Evolutionary conservation across 1,284 basidiomycete genomes (phyloP).

Genomic region (Lentinus polychrous): DNA sequence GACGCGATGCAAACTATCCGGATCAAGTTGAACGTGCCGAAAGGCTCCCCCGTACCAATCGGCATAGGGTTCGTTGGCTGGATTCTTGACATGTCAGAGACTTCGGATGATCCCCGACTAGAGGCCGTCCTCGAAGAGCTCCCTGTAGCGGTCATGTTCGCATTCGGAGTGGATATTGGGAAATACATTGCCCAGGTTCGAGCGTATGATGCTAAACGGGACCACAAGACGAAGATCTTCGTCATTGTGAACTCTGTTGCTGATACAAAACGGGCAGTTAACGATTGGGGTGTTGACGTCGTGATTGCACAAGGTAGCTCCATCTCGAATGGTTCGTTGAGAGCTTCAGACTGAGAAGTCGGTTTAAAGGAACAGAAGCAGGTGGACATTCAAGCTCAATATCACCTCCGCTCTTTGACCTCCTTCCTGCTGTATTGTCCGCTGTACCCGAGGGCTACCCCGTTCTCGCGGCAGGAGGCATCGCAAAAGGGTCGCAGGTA

Average conservation of each 20-base stretch:
- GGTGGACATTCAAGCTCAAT: slow-evolving; percentile 62
- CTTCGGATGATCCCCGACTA: slow-evolving; percentile 39
- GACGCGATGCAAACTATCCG: slow-evolving; percentile 20
- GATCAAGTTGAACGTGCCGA: slow-evolving; percentile 22
- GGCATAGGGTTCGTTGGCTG: slow-evolving; percentile 70
- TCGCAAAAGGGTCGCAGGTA: slow-evolving; percentile 49
- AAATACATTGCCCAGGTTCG: slow-evolving; percentile 57
- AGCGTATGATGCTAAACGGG: slow-evolving; percentile 37
- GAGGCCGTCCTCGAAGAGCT: slow-evolving; percentile 35
- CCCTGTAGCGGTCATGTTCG: slow-evolving; percentile 58
- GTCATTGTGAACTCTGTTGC: slow-evolving; percentile 53
- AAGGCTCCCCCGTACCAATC: slow-evolving; percentile 35
- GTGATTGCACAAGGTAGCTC: slow-evolving; percentile 65
- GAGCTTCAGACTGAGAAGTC: background rate
- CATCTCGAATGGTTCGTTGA: slow-evolving; percentile 7
- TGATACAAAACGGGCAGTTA: slow-evolving; percentile 48
- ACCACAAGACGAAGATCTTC: slow-evolving; percentile 51
- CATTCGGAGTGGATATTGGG: slow-evolving; percentile 55
- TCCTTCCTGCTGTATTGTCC: slow-evolving; percentile 49
- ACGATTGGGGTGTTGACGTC: slow-evolving; percentile 62
- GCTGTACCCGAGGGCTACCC: slow-evolving; percentile 39
- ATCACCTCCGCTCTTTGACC: slow-evolving; percentile 53
- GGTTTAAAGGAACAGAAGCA: slow-evolving; percentile 63
- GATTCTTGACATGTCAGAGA: slow-evolving; percentile 35
- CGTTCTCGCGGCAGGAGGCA: slow-evolving; percentile 57